Percentiles rank a stretch among this genome's conserved stretches.
Conservation (phyloP, 805 yeast species). For the Cyberlindnera mycetangii region DNA sequence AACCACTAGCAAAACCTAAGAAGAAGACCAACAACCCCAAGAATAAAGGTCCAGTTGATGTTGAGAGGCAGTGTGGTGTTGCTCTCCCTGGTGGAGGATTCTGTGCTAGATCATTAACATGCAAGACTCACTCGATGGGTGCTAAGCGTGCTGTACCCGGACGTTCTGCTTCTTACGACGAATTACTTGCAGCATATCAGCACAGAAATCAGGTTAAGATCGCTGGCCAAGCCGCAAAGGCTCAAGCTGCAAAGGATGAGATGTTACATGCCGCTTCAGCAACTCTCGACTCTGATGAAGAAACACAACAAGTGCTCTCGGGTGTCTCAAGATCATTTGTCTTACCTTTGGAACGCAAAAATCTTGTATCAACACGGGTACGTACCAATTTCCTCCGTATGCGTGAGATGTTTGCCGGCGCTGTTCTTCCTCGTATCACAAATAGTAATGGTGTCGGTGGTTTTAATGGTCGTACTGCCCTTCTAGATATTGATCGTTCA, state of each 20-base stretch:
- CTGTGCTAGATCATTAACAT: conserved; percentile 93
- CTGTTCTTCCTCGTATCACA: conserved; percentile 63
- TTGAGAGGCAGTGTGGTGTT: conserved; percentile 95
- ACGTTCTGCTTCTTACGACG: conserved; percentile 89
- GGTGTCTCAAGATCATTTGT: conserved; percentile 83
- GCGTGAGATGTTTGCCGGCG: conserved; percentile 93
- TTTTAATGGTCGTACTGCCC: conserved; percentile 74
- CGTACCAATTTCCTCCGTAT: conserved; percentile 76
- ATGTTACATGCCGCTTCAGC: conserved; percentile 43
- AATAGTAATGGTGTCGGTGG: conserved; percentile 65
- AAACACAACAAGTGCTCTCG: conserved; percentile 84
- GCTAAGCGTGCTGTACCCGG: conserved; percentile 95
- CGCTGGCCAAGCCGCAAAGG: conserved; percentile 78
- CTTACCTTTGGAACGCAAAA: conserved; percentile 77
- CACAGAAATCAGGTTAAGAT: conserved; percentile 87
- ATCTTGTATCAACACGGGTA: conserved; percentile 63
- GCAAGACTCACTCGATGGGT: conserved; percentile 98
- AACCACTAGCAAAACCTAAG: conserved; percentile 28
- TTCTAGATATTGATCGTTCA: conserved; percentile 68
- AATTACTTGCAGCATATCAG: conserved; percentile 83
- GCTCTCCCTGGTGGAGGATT: conserved; percentile 90
- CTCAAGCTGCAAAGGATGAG: conserved; percentile 72
- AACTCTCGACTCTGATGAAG: conserved; percentile 73
- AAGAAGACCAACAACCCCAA: conserved; percentile 46
- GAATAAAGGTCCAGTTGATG: conserved; percentile 82